Percentiles rank a stretch among this genome's conserved stretches.
Conservation (phyloP, 129 eudicot species). For the Flaveria trinervia region DNA sequence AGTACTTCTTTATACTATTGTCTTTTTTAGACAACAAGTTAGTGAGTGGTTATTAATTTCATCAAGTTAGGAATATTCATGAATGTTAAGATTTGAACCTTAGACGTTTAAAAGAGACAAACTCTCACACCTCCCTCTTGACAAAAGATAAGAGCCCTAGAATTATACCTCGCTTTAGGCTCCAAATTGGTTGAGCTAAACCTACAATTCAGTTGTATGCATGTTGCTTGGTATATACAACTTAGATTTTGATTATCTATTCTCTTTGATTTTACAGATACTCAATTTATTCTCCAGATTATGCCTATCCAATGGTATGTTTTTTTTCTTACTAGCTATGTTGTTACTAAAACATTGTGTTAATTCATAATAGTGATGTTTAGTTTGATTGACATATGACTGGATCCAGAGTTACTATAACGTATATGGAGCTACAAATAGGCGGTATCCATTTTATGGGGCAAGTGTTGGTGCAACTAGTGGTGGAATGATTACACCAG, state of each 20-base stretch:
- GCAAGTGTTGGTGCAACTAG: constrained; percentile 47
- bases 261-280: constrained; percentile 50
- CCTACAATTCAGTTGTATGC: too few relatives aligned
- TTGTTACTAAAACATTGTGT: not conserved
- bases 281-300: constrained; percentile 84
- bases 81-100: too few relatives aligned
- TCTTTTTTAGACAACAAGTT: too few relatives aligned
- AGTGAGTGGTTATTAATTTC: too few relatives aligned
- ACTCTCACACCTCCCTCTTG: too few relatives aligned
- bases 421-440: constrained; percentile 75
- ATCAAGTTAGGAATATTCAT: too few relatives aligned
- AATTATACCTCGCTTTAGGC: too few relatives aligned
- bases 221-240: constrained; percentile 27
- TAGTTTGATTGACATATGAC: not conserved
- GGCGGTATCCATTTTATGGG: constrained; percentile 72
- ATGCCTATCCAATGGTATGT: constrained; percentile 81
- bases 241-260: constrained; percentile 13
- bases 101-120: too few relatives aligned
- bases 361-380: not conserved
- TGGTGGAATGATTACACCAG: constrained; percentile 58
- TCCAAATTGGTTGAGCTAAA: too few relatives aligned
- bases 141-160: too few relatives aligned
- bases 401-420: constrained; percentile 69
- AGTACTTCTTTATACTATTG: too few relatives aligned
- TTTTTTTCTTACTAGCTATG: not conserved